Evolutionary conservation across 306 rosid species (phyloP), one percentile per base, ranked within the genome.

Genomic region (Citrullus colocynthis): DNA sequence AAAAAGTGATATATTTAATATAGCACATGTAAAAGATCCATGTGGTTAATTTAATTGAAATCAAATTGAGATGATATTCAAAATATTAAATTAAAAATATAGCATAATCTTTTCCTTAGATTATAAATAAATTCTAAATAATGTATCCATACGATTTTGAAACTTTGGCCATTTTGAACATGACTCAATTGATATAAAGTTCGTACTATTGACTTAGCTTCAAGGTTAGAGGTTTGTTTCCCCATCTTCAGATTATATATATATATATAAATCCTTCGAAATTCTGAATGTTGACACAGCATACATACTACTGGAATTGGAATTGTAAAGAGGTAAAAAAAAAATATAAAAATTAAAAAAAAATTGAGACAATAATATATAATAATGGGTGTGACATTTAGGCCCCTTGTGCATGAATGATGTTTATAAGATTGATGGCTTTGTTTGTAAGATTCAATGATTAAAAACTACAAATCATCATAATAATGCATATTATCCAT

Each of bases 321-420:
- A n/a, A n/a, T n/a, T n/a, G 28, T 24, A 24, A 24, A 24, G 28
- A 24, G 28, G 28, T 24, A 24, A 24, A 24, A 24, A 24, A 24
- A 24, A 24, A 24, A 24, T 0, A 24, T 24, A 24, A 24, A 24
- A 24, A 24, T 0, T 0, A 24, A 0, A 65, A 65, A 3, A 37
- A 69, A 41, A 41, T 42, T 18, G 74, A 21, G 37, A 12, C 21
- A 71, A 71, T 71, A 45, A 70, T 70, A 13, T 14, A 70, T 1
- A 44, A 70, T 24, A 70, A 70, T 44, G 75, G 75, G 37, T 20
- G 75, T 70, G 75, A 45, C 57, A 70, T 24, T 70, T 70, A 39
- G 76, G 57, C 3, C 76, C 76, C 57, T 71, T 45, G 17, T 21
- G 41, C 57, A 71, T 71, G 57, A 71, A 12, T 71, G 58, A 71